Conservation (phyloP, 179 eudicot species). For the Heliamphora pulchella region DNA sequence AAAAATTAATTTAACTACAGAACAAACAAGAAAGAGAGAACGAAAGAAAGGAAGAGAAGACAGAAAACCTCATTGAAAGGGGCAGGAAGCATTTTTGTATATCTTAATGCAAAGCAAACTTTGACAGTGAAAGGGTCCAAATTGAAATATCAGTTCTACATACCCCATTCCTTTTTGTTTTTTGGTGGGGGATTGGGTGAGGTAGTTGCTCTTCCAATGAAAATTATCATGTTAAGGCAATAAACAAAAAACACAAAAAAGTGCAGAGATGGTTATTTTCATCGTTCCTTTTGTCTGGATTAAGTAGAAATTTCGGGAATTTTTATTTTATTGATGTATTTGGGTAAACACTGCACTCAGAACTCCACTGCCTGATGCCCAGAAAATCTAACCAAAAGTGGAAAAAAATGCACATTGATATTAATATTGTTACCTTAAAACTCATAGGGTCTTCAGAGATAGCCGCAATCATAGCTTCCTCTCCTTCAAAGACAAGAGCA, state of each 20-base stretch:
- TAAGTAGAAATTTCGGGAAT: not conserved
- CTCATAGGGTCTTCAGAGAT: slow-evolving; percentile 66
- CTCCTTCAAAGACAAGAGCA: slow-evolving; percentile 95
- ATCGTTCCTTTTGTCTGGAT: not conserved
- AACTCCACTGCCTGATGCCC: not conserved
- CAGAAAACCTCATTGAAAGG: not conserved
- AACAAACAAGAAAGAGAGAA: too few species aligned
- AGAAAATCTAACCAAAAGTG: too few species aligned
- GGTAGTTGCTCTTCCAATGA: not conserved
- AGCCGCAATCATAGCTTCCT: slow-evolving; percentile 87
- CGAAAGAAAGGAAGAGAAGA: too few species aligned
- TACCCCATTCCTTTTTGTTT: too few species aligned
- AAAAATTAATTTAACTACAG: too few species aligned
- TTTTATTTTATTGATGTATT: not conserved
- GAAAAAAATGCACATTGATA: not conserved
- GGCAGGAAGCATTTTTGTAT: not conserved
- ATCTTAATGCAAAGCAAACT: too few species aligned
- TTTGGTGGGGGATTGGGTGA: too few species aligned
- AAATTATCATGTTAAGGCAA: not conserved
- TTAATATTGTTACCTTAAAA: slow-evolving; percentile 63
- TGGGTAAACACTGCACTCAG: not conserved
- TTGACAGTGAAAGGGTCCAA: too few species aligned
- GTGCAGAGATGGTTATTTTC: not conserved
- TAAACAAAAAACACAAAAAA: not conserved
- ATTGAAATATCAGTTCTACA: too few species aligned